Evolutionary conservation across 208 protist species (phyloP), one percentile per base, ranked within the genome.

Genomic region (Trypanosoma caninum): DNA sequence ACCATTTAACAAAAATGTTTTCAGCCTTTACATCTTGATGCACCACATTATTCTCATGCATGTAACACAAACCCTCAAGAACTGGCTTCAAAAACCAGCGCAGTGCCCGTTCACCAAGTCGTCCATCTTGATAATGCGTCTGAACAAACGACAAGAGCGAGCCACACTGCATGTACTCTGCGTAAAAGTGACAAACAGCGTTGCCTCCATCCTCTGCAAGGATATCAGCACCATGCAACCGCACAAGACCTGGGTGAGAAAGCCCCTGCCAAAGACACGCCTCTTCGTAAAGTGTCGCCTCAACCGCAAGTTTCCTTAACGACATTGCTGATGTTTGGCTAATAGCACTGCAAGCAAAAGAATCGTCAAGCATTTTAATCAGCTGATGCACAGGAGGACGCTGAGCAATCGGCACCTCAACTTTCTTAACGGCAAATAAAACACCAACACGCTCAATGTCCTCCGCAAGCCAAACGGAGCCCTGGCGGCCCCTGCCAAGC

Each of bases 191-290:
- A 23, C 46, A 63, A 11, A 45, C 28, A 20, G 34, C 8, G 10
- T 11, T 44, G 4, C 57, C 33, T 10, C 90, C 28, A 22, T 72
- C 69, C 18, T 78, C 70, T 18, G 54, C 41, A 3, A 41, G 14
- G 1, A 63, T 69, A 53, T 95, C 88, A 25, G 91, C 79, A 22
- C 87, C 86, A 35, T 72, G 69, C 11, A 91, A 46, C 38, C 59
- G 48, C 1, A 96, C 85, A 38, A 95, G 53, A 63, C 93, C 89
- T 0, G 59, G 64, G 59, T 96, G 91, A 22, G 76, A 51, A 10
- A 95, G 42, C 45, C 86, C 84, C 53, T 81, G 86, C 70, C 91
- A 69, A 46, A 96, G 82, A 10, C 75, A 68, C 44, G 93, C 87
- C 41, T 94, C 86, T 18, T 56, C 52, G 16, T 63, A 47, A 20